Conservation (phyloP, 305 asterid species). For the Solanum hybrid region DNA sequence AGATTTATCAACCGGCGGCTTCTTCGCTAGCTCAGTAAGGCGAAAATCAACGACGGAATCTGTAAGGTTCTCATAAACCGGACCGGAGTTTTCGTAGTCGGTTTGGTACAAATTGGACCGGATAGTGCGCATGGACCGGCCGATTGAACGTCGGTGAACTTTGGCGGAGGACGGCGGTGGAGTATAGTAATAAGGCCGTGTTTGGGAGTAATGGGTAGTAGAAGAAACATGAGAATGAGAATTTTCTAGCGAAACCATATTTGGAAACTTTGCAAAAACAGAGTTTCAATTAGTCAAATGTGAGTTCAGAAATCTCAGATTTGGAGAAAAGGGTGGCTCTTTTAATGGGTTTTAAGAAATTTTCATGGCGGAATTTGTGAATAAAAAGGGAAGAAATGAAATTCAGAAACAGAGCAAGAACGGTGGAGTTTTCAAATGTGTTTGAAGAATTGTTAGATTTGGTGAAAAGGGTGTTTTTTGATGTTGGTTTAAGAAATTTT, state of each 20-base stretch:
- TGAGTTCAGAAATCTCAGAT: neutral
- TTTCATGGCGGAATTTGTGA: neutral
- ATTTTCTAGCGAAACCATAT: constrained; percentile 52
- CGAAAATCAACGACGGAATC: constrained; percentile 51
- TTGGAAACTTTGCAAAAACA: neutral
- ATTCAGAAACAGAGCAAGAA: neutral
- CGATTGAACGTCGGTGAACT: constrained; percentile 41
- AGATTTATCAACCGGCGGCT: constrained; percentile 23
- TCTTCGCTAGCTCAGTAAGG: constrained; percentile 45
- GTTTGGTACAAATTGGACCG: constrained; percentile 36
- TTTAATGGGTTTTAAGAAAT: neutral
- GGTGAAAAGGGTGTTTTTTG: neutral
- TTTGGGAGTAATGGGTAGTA: constrained; percentile 32
- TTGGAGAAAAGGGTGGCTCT: neutral
- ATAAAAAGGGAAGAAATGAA: neutral
- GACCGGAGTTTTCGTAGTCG: constrained; percentile 20
- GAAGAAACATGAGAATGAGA: constrained; percentile 38
- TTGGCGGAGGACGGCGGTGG: constrained; percentile 49
- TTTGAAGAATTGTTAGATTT: neutral
- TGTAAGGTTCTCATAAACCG: constrained; percentile 42
- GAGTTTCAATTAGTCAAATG: neutral
- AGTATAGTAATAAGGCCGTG: constrained; percentile 37
- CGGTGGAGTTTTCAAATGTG: neutral
- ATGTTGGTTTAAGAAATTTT: neutral
- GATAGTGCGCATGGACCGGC: constrained; percentile 62